phyloP scores from a whole-genome alignment of 2,329 filamentous ascomycete genomes.

The Mycosphaerella sp. region DNA sequence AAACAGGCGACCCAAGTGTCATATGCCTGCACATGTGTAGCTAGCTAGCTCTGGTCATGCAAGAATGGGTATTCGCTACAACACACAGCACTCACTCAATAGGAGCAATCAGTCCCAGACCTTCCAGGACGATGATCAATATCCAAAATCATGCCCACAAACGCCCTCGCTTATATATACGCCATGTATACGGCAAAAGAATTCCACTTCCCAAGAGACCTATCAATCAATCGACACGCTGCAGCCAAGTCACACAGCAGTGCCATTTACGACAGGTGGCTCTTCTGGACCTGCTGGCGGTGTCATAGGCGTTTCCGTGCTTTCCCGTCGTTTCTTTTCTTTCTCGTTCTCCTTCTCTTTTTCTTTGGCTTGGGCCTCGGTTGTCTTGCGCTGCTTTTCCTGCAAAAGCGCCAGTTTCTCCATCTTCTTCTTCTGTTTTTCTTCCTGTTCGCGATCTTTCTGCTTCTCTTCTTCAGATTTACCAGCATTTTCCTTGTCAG shows the following conservation, averaged over 20 bases:
- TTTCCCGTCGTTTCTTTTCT: conserved; percentile 19
- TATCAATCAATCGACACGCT: neutral
- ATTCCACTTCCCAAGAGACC: neutral
- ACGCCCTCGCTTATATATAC: conserved; percentile 6
- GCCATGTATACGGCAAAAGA: neutral
- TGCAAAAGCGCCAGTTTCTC: conserved; percentile 31
- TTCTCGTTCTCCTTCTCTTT: conserved; percentile 24
- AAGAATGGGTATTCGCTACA: conserved; percentile 10
- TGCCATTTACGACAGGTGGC: conserved; percentile 5
- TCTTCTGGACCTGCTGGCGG: conserved; percentile 2
- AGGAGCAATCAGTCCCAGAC: neutral
- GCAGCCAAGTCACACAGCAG: neutral
- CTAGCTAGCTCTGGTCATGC: neutral
- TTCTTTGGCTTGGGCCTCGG: conserved; percentile 26
- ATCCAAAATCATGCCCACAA: neutral
- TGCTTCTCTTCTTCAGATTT: conserved; percentile 35
- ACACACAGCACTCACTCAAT: neutral
- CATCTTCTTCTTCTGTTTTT: conserved; percentile 30
- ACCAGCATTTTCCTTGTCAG: conserved; percentile 30
- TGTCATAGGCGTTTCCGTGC: conserved; percentile 7
- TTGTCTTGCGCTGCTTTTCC: conserved; percentile 24
- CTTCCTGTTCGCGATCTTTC: conserved; percentile 28
- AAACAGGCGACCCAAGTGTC: neutral
- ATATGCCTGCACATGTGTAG: neutral
- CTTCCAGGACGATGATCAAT: neutral